These are phyloP conservation scores for Cantharellus anzutake DNA, from an alignment of 768 basidiomycete species.

Conservation along the genomic window DNA sequence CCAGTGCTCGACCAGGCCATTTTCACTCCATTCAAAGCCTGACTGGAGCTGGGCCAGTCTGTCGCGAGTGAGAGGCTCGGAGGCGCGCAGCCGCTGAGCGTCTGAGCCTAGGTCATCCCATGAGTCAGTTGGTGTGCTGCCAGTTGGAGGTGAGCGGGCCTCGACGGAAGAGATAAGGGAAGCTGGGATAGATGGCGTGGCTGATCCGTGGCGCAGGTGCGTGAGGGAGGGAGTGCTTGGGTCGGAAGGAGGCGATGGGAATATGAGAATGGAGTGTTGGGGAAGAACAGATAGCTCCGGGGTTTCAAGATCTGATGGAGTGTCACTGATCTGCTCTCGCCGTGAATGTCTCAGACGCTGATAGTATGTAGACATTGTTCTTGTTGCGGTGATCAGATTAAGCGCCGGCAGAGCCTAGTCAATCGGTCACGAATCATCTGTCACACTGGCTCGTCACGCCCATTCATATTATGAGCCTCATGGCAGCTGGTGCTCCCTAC, in stretches of 20 bases:
- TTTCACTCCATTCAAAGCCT: neutral
- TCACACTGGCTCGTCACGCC: too few relatives aligned
- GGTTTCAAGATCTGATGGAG: too few relatives aligned
- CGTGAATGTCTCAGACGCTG: too few relatives aligned
- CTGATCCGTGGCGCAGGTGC: neutral
- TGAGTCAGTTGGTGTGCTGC: neutral
- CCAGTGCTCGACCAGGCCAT: neutral
- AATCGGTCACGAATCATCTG: too few relatives aligned
- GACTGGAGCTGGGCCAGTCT: neutral
- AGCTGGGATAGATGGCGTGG: neutral
- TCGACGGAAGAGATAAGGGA: constrained; percentile 1
- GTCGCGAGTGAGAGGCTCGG: neutral
- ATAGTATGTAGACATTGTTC: too few relatives aligned
- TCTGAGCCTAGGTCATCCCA: neutral
- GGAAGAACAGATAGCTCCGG: neutral
- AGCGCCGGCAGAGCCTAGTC: too few relatives aligned
- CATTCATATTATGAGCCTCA: too few relatives aligned
- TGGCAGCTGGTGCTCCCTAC: neutral
- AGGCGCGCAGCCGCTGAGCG: neutral
- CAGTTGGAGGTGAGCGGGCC: neutral
- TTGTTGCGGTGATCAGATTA: too few relatives aligned
- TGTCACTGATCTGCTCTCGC: too few relatives aligned
- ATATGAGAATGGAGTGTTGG: neutral
- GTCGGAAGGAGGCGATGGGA: neutral
- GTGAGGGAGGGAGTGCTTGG: neutral